Evolutionary conservation across 345 rosid genomes (phyloP), one percentile per base, ranked within the genome.

Genomic region (Aquilaria sinensis): DNA sequence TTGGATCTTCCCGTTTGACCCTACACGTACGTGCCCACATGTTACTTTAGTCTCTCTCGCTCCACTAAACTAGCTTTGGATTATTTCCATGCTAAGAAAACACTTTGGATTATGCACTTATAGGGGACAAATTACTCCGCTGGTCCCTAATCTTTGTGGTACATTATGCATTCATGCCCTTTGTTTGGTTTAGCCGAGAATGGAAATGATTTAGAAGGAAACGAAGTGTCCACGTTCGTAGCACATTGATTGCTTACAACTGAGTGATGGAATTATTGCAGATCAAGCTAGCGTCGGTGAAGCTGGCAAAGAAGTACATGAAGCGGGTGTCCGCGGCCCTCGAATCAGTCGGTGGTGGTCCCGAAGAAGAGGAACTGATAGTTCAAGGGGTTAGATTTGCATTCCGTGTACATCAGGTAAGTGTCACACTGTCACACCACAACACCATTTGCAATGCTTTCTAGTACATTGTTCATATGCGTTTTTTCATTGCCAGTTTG

Each of bases 321-420:
- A 95, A 77, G 77, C 79, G 99, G 71, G 96, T 91, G 12, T 90
- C 99, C 0, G 93, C 97, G 0, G 96, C 87, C 73, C 93, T 91
- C 0, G 92, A 91, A 74, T 69, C 69, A 8, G 85, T 77, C 8
- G 87, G 71, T 1, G 80, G 90, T 10, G 77, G 85, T 1, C 88
- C 90, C 1, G 99, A 94, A 72, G 97, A 95, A 75, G 99, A 95
- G 63, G 99, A 95, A 72, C 81, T 95, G 43, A 84, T 95, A 2
- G 91, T 95, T 10, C 96, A 95, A 78, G 92, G 97, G 0, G 99
- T 95, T 48, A 57, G 96, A 64, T 95, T 91, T 10, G 99, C 99
- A 0, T 95, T 95, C 81, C 95, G 99, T 46, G 99, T 91, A 9
- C 99, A 95, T 70, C 99, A 95, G 96, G 99, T 95, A 60, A 78